phyloP scores from a whole-genome alignment of 495 filamentous ascomycete genomes.

The Daldinia vernicosa region DNA sequence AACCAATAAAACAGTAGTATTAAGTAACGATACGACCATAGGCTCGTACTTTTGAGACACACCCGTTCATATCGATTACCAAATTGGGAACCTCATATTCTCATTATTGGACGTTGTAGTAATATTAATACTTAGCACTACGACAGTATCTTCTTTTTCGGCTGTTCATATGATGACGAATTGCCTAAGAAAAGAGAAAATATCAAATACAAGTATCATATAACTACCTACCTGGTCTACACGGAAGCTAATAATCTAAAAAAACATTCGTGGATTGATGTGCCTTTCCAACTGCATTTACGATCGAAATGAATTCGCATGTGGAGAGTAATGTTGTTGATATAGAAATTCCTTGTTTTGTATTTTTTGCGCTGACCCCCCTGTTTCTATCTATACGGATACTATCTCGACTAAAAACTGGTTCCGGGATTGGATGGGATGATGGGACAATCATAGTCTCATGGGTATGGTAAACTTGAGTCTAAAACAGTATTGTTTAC shows the following conservation, averaged over 20 bases:
- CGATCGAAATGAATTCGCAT: conserved; percentile 26
- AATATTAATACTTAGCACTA: conserved; percentile 14
- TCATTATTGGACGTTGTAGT: conserved; percentile 23
- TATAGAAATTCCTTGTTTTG: conserved; percentile 47
- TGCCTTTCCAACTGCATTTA: conserved; percentile 3
- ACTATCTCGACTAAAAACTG: conserved; percentile 43
- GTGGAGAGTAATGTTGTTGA: conserved; percentile 44
- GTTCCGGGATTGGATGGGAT: conserved; percentile 49
- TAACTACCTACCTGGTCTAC: neutral
- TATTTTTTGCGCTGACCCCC: conserved; percentile 49
- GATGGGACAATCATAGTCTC: conserved; percentile 49
- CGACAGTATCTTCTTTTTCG: conserved; percentile 13
- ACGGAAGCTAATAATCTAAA: neutral
- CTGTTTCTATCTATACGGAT: conserved; percentile 46
- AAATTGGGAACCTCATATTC: conserved; percentile 13
- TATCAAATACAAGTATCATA: neutral
- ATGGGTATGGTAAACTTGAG: conserved; percentile 34
- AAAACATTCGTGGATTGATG: neutral
- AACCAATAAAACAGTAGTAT: neutral
- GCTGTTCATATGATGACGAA: conserved; percentile 16
- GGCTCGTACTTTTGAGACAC: neutral
- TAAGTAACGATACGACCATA: neutral
- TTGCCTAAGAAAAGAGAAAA: neutral
- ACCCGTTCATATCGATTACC: conserved; percentile 9
- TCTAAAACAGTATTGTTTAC: neutral